A percentile compares a stretch with the other conserved stretches of the same genome.
Conservation (phyloP, 148 eudicot species). For the Suaeda aralocaspica region DNA sequence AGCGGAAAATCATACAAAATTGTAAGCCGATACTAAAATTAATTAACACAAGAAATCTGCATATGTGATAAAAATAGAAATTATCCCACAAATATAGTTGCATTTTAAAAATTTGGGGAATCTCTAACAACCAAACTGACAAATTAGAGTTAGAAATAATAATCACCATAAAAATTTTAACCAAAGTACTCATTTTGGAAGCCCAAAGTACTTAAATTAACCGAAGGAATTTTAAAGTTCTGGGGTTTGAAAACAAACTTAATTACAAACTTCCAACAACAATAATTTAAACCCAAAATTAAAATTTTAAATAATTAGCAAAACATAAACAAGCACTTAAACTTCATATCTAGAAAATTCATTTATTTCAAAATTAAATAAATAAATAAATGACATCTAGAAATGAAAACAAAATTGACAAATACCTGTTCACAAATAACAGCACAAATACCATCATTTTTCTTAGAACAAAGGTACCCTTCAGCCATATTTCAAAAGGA, state of each 20-base stretch:
- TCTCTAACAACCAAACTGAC: too few species aligned
- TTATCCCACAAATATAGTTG: not conserved
- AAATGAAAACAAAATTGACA: not conserved
- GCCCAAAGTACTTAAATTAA: not conserved
- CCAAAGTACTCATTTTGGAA: not conserved
- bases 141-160: not conserved
- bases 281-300: too few species aligned
- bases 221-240: too few species aligned
- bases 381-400: not conserved
- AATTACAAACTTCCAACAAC: too few species aligned
- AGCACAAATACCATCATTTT: conserved; percentile 52
- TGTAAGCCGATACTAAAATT: too few species aligned
- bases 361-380: not conserved
- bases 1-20: too few species aligned
- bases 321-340: too few species aligned
- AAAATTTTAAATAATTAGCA: too few species aligned
- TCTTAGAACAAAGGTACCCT: conserved; percentile 50
- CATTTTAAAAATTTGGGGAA: too few species aligned
- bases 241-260: not conserved
- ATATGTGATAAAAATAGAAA: too few species aligned
- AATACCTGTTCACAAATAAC: conserved; percentile 61
- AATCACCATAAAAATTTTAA: not conserved
- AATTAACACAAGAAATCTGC: too few species aligned
- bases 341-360: not conserved
- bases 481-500: conserved; percentile 36